Base-by-base conservation (phyloP, 1,284 basidiomycete genomes). In the Grifola frondosa region DNA sequence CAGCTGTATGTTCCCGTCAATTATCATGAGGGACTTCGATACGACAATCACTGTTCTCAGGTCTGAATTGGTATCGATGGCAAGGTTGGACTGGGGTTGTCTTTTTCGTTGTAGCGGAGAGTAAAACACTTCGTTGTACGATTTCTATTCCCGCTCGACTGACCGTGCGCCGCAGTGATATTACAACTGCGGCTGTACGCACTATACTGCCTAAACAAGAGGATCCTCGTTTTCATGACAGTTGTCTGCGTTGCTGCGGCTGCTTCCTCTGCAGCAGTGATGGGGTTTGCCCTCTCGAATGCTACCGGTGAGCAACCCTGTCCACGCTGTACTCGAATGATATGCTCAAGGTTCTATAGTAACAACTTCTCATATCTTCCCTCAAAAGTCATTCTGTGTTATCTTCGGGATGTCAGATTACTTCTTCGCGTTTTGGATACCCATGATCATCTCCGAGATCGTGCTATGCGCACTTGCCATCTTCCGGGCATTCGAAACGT, bases 141-240 rank as follows among this genome's bases (percentile, higher is more conserved):
- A n/a, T n/a, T n/a, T 8, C 12, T 13, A 4, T 15, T 30, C 36
- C 6, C 42, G 44, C 17, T 9, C 24, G 21, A 1, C 21, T 12
- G 20, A n/a, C 13, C 37, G 10, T 31, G 16, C n/a, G 15, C 19
- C 24, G 29, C 47, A 81, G 77, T 73, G 21, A 78, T 80, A 44
- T 65, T 82, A 11, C 78, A 78, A 59, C 74, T 80, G 59, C 74
- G 79, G n/a, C 56, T 82, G n/a, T 80, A 78, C 55, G 79, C 78
- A 0, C 60, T 82, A 40, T 81, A 80, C 57, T 74, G 71, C 45
- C 57, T 77, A 22, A 69, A 78, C 59, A 76, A 71, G 51, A 71
- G 65, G 39, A 57, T 81, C 20, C 66, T 81, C 2, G 60, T 59
- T 3, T 45, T 75, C 15, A 77, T 78, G 72, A 57, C 65, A 6